Evolutionary conservation across 2,329 filamentous ascomycete genomes (phyloP).

Genomic region (Neonectria faginata): DNA sequence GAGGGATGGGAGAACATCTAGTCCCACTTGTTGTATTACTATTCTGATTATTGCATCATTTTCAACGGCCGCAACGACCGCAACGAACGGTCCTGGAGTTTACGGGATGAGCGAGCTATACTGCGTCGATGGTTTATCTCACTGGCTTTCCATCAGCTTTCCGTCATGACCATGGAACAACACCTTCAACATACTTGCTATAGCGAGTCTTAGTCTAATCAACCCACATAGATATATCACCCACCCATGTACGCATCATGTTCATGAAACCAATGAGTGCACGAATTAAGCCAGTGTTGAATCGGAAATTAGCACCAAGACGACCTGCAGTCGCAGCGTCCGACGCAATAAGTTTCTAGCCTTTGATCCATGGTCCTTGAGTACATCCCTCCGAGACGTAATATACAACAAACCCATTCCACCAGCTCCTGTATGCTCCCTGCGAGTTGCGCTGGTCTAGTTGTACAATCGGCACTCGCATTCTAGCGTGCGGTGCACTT

Average conservation of each 20-base stretch:
- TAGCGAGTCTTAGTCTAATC: neutral
- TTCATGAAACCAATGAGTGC: neutral
- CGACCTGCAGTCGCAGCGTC: neutral
- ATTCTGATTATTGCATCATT: neutral
- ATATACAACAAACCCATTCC: slow-evolving; percentile 34
- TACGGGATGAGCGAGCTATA: neutral
- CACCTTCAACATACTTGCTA: neutral
- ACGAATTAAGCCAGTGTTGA: neutral
- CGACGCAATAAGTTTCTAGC: slow-evolving; percentile 35
- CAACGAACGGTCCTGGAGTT: neutral
- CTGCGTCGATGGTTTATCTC: neutral
- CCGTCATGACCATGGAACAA: neutral
- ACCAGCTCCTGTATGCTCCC: slow-evolving; percentile 31
- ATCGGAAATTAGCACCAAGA: slow-evolving; percentile 18
- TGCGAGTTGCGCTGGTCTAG: slow-evolving; percentile 34
- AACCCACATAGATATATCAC: neutral
- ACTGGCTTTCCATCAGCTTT: neutral
- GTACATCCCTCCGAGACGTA: slow-evolving; percentile 35
- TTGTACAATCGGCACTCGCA: slow-evolving; percentile 39
- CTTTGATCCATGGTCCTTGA: slow-evolving; percentile 29
- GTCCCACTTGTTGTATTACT: neutral
- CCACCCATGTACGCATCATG: neutral
- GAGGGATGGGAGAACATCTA: slow-evolving; percentile 22
- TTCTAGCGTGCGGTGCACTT: slow-evolving; percentile 14
- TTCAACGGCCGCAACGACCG: neutral